Conservation (phyloP, 306 rosid genomes). For the Abrus precatorius region DNA sequence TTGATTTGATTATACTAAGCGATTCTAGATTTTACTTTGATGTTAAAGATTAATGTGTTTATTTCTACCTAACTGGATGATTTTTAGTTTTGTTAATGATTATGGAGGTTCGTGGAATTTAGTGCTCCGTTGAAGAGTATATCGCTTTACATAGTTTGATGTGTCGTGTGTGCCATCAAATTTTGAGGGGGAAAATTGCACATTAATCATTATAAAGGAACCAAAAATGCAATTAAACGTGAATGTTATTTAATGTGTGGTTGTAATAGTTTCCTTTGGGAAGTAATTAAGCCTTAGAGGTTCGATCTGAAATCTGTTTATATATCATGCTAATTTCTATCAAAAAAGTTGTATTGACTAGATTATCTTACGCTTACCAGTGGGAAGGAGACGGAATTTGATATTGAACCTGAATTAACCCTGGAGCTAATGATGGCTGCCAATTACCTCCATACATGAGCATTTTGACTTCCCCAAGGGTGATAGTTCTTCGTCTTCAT, state of each 20-base stretch:
- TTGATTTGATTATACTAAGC: conserved; percentile 12
- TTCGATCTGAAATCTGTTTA: conserved; percentile 18
- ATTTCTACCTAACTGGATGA: background rate
- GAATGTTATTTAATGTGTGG: background rate
- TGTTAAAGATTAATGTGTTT: background rate
- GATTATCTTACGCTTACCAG: conserved; percentile 53
- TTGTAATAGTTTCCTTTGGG: conserved; percentile 14
- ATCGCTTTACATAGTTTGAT: conserved; percentile 12
- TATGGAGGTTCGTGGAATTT: background rate
- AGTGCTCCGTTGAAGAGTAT: background rate
- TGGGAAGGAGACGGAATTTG: conserved; percentile 91
- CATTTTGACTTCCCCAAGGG: conserved; percentile 29
- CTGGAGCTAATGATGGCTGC: conserved; percentile 97
- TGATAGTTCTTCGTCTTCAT: conserved; percentile 25
- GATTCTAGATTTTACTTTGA: background rate
- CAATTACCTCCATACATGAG: conserved; percentile 88
- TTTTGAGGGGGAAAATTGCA: background rate
- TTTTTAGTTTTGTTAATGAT: background rate
- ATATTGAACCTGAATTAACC: conserved; percentile 89
- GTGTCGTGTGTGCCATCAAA: background rate
- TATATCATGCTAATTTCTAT: conserved; percentile 1
- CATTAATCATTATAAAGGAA: background rate
- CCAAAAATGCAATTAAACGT: background rate
- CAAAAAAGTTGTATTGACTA: conserved; percentile 36
- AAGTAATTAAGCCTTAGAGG: background rate